Conservation (phyloP, 1,139 yeast genomes). For the Saccharomycopsis hybrid region DNA sequence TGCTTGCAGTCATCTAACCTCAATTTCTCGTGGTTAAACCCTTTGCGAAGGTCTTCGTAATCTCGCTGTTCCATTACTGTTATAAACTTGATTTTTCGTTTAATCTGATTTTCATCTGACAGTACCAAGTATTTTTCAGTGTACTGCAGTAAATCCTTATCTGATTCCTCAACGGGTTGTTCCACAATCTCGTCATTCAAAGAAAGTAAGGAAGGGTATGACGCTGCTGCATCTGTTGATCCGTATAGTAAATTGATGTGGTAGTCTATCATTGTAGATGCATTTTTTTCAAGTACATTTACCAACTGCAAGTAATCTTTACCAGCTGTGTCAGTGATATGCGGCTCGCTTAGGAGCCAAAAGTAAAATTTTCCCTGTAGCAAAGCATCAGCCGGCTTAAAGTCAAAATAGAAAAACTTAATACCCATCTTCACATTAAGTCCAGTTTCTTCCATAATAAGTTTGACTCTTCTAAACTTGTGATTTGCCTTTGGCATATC, state of each 20-base stretch:
- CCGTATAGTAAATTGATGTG: not conserved
- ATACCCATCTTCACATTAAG: constrained; percentile 50
- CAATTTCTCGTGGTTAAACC: not conserved
- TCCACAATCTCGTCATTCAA: too few relatives aligned
- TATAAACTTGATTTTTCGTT: constrained; percentile 2
- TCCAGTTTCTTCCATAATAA: constrained; percentile 58
- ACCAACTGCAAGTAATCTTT: constrained; percentile 1
- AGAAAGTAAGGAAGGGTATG: too few relatives aligned
- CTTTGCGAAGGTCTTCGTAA: not conserved
- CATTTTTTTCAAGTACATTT: constrained; percentile 13
- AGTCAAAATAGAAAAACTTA: constrained; percentile 51
- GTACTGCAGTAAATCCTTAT: too few relatives aligned
- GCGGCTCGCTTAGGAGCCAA: constrained; percentile 3
- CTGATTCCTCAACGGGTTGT: too few relatives aligned
- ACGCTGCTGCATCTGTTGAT: not conserved
- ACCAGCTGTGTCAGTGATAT: not conserved
- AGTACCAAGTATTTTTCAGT: not conserved
- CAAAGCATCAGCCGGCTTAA: constrained; percentile 27
- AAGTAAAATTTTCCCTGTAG: constrained; percentile 1
- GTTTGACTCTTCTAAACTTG: constrained; percentile 28
- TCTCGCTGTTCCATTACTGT: constrained; percentile 6
- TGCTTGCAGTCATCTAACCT: not conserved
- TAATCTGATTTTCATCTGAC: not conserved
- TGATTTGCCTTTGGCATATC: constrained; percentile 29
- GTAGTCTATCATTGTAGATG: not conserved